Evolutionary conservation across 2,329 filamentous ascomycete genomes (phyloP).

Genomic region (Arthrobotrys sphaeroides): DNA sequence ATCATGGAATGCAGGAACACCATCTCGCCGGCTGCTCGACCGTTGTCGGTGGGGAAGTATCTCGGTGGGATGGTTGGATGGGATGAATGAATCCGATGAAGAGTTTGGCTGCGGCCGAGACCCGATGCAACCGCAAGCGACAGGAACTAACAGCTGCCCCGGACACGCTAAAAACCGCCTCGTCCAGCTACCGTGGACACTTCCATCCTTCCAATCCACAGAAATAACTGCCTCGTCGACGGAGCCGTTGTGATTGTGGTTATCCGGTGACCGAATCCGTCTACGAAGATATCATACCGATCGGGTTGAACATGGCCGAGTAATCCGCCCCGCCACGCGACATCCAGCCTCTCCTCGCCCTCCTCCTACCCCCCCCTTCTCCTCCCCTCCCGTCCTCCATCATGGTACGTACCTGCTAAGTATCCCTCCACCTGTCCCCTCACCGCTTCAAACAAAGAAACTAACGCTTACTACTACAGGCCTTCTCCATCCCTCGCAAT

Average conservation of each 20-base stretch:
- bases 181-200: conserved; percentile 31
- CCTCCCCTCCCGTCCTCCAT: neutral
- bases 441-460: neutral
- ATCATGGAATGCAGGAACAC: conserved; percentile 87
- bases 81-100: too few relatives aligned
- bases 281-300: too few relatives aligned
- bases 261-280: too few relatives aligned
- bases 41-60: neutral
- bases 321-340: too few relatives aligned
- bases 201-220: neutral
- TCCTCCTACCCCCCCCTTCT: neutral
- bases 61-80: neutral
- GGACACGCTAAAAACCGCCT: neutral
- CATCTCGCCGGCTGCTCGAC: conserved; percentile 59
- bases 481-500: conserved; percentile 74
- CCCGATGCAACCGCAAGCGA: neutral
- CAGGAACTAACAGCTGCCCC: neutral
- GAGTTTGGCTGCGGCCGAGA: conserved; percentile 1
- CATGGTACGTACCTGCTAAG: too few relatives aligned
- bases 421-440: neutral
- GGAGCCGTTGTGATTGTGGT: too few relatives aligned
- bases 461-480: conserved; percentile 58
- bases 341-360: neutral
- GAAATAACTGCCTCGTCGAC: too few relatives aligned
- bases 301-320: too few relatives aligned